A percentile compares a stretch with the other conserved stretches of the same genome.
Evolutionary conservation across 1,139 yeast species (phyloP).

Genomic region (Candida glucosophila): DNA sequence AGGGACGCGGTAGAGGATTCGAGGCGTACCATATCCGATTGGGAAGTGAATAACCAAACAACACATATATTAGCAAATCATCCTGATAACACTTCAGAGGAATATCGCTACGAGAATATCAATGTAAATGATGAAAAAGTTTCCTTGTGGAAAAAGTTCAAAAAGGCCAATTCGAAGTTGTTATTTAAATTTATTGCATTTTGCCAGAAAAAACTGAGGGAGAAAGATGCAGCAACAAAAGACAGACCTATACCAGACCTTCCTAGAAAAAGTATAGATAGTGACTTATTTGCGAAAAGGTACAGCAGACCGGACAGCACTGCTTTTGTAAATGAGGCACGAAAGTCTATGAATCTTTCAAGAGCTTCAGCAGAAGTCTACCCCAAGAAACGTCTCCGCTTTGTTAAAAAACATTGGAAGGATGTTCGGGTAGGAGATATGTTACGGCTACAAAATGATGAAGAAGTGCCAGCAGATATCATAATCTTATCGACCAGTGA

Average conservation of each 20-base stretch:
- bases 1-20: constrained; percentile 55
- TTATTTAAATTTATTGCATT: constrained; percentile 21
- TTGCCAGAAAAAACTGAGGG: constrained; percentile 21
- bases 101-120: constrained; percentile 23
- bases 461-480: constrained; percentile 52
- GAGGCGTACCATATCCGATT: constrained; percentile 43
- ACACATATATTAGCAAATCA: constrained; percentile 33
- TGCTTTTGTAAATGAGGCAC: constrained; percentile 9
- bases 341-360: constrained; percentile 12
- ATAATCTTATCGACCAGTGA: constrained; percentile 44
- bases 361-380: constrained; percentile 5
- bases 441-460: constrained; percentile 43
- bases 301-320: constrained; percentile 13
- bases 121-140: constrained; percentile 42
- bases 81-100: constrained; percentile 6
- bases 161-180: constrained; percentile 36
- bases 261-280: constrained; percentile 27
- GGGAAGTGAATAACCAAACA: constrained; percentile 44
- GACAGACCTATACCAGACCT: constrained; percentile 4
- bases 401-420: constrained; percentile 39
- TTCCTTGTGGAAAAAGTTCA: constrained; percentile 53
- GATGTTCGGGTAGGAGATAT: constrained; percentile 48
- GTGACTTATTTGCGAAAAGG: constrained; percentile 14
- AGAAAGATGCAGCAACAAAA: constrained; percentile 9
- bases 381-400: constrained; percentile 17